Conservation (phyloP, 2,329 filamentous ascomycete genomes). For the Alternaria longipes region DNA sequence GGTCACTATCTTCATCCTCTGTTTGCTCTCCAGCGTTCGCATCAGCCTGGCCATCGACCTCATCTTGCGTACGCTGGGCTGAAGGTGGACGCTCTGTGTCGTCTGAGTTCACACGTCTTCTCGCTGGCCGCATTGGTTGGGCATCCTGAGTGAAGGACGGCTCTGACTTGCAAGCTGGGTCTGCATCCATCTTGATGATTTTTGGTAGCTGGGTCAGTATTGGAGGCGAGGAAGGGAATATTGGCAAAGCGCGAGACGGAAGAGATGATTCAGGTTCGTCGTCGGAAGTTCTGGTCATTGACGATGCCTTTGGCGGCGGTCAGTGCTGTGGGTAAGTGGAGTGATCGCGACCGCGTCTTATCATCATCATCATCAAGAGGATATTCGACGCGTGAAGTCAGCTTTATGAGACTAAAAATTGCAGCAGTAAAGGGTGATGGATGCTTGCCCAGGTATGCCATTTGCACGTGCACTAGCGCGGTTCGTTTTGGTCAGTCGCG, state of each 20-base stretch:
- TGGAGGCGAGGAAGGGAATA: conserved; percentile 31
- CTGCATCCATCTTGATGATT: conserved; percentile 27
- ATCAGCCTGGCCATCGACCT: conserved; percentile 20
- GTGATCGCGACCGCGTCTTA: conserved; percentile 15
- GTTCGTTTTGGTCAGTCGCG: conserved; percentile 29
- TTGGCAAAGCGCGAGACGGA: conserved; percentile 19
- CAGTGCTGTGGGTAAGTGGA: conserved; percentile 38
- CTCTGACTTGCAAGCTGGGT: conserved; percentile 19
- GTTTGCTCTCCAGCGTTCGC: conserved; percentile 13
- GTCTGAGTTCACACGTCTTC: conserved; percentile 27
- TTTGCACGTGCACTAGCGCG: conserved; percentile 22
- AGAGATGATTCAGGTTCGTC: conserved; percentile 34
- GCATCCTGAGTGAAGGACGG: conserved; percentile 18
- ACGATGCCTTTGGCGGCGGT: conserved; percentile 29
- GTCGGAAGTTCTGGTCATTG: conserved; percentile 26
- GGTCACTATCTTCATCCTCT: conserved; percentile 36
- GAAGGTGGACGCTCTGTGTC: conserved; percentile 42
- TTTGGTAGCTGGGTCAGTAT: conserved; percentile 6
- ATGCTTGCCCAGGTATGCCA: conserved; percentile 12
- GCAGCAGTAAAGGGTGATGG: not conserved
- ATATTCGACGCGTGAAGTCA: not conserved
- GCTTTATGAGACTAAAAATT: not conserved
- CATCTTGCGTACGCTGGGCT: conserved; percentile 29
- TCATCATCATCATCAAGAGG: conserved; percentile 15
- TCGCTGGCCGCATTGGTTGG: conserved; percentile 11